A percentile compares a stretch with the other conserved stretches of the same genome.
These are phyloP conservation scores for Chaetomium tenue DNA, from an alignment of 495 filamentous ascomycete species.

Conservation along the genomic window DNA sequence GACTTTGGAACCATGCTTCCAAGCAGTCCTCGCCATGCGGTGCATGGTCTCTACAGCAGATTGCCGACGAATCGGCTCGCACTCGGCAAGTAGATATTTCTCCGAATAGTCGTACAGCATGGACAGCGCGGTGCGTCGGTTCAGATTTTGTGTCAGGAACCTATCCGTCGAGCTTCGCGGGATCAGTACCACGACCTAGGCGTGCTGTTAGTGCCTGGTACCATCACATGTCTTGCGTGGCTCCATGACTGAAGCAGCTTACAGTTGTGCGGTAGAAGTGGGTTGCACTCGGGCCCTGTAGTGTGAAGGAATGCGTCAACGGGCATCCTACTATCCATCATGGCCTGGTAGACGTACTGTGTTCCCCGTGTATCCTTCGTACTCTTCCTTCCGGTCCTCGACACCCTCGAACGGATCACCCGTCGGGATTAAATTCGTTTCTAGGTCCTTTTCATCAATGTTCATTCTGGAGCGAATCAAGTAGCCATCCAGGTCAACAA, in stretches of 20 bases:
- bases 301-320: neutral
- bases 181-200: neutral
- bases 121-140: neutral
- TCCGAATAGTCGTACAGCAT: neutral
- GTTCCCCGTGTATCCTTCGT: slow-evolving; percentile 1
- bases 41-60: neutral
- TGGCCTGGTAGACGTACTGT: neutral
- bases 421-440: neutral
- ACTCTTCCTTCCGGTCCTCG: neutral
- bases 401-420: neutral
- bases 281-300: neutral
- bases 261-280: slow-evolving; percentile 3
- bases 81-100: neutral
- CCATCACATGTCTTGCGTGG: neutral
- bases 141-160: neutral
- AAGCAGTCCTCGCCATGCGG: neutral
- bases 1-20: neutral
- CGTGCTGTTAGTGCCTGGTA: neutral
- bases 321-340: neutral
- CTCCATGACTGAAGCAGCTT: neutral
- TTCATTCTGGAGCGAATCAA: neutral
- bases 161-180: slow-evolving; percentile 2
- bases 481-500: neutral
- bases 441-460: neutral
- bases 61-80: neutral